Conservation (phyloP, 192 early-diverging fungal species). For the Gryganskiella cystojenkinii region DNA sequence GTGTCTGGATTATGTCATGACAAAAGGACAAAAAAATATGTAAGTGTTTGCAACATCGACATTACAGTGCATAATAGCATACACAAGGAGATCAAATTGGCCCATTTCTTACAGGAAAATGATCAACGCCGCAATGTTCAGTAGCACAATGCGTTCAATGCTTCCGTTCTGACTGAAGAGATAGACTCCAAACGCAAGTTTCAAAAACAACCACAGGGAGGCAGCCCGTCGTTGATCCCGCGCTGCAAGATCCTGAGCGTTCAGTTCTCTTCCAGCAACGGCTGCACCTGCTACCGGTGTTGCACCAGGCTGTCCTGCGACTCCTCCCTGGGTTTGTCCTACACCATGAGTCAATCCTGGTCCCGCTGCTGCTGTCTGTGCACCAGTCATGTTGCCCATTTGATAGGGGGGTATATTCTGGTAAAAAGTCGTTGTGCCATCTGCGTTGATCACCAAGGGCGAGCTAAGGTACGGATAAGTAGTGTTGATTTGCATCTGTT, state of each 20-base stretch:
- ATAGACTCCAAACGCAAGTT: constrained; percentile 68
- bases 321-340: too few relatives aligned
- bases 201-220: constrained; percentile 68
- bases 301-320: too few relatives aligned
- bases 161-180: constrained; percentile 72
- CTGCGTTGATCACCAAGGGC: neutral
- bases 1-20: constrained; percentile 33
- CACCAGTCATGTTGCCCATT: constrained; percentile 4
- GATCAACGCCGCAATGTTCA: constrained; percentile 65
- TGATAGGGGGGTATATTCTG: constrained; percentile 16
- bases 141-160: constrained; percentile 62
- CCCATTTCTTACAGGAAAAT: constrained; percentile 66
- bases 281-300: constrained; percentile 1
- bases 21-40: constrained; percentile 1
- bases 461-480: neutral
- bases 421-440: constrained; percentile 7
- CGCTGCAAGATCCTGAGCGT: constrained; percentile 39
- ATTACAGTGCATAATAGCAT: too few relatives aligned
- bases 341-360: constrained; percentile 3
- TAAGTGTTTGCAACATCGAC: too few relatives aligned
- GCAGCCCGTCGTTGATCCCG: constrained; percentile 54
- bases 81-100: too few relatives aligned
- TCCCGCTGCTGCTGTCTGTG: constrained; percentile 6
- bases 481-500: constrained; percentile 15
- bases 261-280: constrained; percentile 9